A percentile compares a stretch with the other conserved stretches of the same genome.
Conservation (phyloP, 164 flowering plant genomes). For the Cinnamomum micranthum region DNA sequence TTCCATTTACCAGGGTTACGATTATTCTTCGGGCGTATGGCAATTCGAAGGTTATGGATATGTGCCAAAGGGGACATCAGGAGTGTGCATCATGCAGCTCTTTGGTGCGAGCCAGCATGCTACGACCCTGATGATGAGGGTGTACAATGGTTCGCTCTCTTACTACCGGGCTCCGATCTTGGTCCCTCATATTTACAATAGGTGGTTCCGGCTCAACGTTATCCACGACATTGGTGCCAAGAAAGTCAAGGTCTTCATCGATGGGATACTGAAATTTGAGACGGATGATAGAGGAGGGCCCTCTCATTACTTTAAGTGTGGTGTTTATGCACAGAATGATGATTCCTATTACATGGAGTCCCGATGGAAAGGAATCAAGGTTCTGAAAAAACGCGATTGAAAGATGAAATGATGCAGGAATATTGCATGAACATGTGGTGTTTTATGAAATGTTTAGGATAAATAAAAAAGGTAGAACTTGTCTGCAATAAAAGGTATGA, state of each 20-base stretch:
- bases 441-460: too few relatives aligned
- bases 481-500: too few relatives aligned
- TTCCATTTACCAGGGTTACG: conserved; percentile 25
- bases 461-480: too few relatives aligned
- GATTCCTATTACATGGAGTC: conserved; percentile 34
- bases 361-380: conserved; percentile 34
- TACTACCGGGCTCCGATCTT: conserved; percentile 10
- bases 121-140: conserved; percentile 14
- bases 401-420: too few relatives aligned
- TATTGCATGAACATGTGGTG: too few relatives aligned
- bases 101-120: conserved; percentile 8
- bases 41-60: conserved; percentile 25
- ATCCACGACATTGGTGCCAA: conserved; percentile 29
- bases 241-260: conserved; percentile 22
- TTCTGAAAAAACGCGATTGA: conserved; percentile 11
- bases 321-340: conserved; percentile 26
- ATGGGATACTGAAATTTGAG: conserved; percentile 21
- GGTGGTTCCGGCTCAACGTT: conserved; percentile 34
- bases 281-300: conserved; percentile 21
- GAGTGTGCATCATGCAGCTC: conserved; percentile 21
- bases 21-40: conserved; percentile 35
- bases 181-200: conserved; percentile 19
- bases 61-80: conserved; percentile 23
- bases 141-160: conserved; percentile 12
- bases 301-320: conserved; percentile 33